Evolutionary conservation across 345 rosid species (phyloP).

Genomic region (Brassica rapa): DNA sequence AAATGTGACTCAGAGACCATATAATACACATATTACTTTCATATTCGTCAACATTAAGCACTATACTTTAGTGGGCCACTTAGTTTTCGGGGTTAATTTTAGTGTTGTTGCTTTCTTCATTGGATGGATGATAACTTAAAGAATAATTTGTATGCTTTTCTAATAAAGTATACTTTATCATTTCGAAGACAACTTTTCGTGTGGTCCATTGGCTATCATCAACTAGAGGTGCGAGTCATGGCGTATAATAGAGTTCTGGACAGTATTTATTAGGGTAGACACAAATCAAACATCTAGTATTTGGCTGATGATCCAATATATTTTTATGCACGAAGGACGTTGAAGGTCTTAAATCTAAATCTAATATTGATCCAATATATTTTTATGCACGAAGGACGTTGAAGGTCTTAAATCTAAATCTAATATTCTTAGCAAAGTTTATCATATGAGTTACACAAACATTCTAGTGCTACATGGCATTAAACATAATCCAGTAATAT

Average conservation of each 20-base stretch:
- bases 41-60: slow-evolving; percentile 1
- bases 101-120: slow-evolving; percentile 33
- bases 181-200: background rate
- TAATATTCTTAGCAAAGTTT: background rate
- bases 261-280: background rate
- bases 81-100: background rate
- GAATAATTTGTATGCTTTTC: background rate
- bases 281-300: background rate
- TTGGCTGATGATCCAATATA: background rate
- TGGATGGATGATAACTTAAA: slow-evolving; percentile 25
- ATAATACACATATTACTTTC: background rate
- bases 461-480: background rate
- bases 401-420: background rate
- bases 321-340: background rate
- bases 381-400: background rate
- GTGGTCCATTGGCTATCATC: slow-evolving; percentile 32
- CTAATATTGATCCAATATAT: background rate
- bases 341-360: background rate
- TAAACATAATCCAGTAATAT: background rate
- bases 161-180: background rate
- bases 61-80: slow-evolving; percentile 21
- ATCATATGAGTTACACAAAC: background rate
- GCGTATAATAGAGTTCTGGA: background rate
- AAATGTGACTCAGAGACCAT: slow-evolving; percentile 10
- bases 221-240: background rate